phyloP scores from a whole-genome alignment of 805 yeast species.

The Candida endomychidarum region DNA sequence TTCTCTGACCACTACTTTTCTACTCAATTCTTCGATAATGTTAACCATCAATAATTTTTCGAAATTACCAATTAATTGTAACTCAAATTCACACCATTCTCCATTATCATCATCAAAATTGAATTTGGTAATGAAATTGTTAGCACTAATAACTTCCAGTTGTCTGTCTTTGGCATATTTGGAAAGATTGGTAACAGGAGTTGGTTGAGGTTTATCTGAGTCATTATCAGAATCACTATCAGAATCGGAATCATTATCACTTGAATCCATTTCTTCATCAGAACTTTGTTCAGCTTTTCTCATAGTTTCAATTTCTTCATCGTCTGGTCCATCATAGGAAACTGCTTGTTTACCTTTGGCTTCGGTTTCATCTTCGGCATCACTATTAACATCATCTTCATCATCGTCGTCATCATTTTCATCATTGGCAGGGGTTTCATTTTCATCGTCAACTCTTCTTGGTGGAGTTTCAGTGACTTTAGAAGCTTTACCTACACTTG shows the following conservation, averaged over 20 bases:
- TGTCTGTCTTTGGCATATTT: slow-evolving; percentile 81
- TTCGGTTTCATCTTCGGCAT: slow-evolving; percentile 26
- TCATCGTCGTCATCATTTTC: slow-evolving; percentile 46
- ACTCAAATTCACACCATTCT: slow-evolving; percentile 87
- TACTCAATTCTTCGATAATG: slow-evolving; percentile 89
- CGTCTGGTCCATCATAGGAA: slow-evolving; percentile 93
- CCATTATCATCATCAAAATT: slow-evolving; percentile 89
- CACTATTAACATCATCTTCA: slow-evolving; percentile 53
- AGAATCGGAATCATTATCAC: slow-evolving; percentile 35
- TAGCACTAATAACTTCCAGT: slow-evolving; percentile 71
- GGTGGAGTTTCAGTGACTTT: slow-evolving; percentile 42
- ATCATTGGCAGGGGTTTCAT: slow-evolving; percentile 8
- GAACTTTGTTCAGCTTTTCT: slow-evolving; percentile 76
- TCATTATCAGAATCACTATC: slow-evolving; percentile 30
- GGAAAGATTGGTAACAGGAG: slow-evolving; percentile 36
- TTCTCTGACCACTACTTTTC: slow-evolving; percentile 88
- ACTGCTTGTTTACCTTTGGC: slow-evolving; percentile 76
- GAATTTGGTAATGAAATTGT: slow-evolving; percentile 72
- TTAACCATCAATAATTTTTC: slow-evolving; percentile 97
- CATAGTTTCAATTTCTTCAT: slow-evolving; percentile 90
- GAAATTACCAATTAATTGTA: slow-evolving; percentile 74
- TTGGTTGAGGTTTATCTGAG: slow-evolving; percentile 21
- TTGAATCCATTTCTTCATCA: slow-evolving; percentile 58
- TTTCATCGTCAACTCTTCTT: slow-evolving; percentile 20
- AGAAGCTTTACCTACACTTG: slow-evolving; percentile 71